Conservation (phyloP, 1,284 basidiomycete genomes). For the Thecaphora thlaspeos region DNA sequence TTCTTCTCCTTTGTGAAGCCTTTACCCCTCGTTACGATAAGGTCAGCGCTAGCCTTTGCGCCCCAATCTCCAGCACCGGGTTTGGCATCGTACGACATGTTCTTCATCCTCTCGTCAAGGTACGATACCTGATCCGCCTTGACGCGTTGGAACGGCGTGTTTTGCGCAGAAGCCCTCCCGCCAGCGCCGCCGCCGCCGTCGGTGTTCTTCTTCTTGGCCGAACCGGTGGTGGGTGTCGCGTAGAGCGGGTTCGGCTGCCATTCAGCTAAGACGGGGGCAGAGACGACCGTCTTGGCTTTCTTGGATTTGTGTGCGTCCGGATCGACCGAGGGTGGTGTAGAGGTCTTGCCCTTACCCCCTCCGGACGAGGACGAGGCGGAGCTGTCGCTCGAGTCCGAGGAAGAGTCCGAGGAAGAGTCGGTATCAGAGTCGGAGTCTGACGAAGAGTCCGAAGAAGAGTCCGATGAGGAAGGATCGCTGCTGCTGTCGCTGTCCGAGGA, state of each 20-base stretch:
- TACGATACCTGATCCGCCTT: constrained; percentile 68
- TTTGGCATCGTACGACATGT: constrained; percentile 81
- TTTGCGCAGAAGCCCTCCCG: not conserved
- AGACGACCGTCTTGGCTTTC: not conserved
- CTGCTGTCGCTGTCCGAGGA: constrained; percentile 11
- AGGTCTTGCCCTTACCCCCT: constrained; percentile 4
- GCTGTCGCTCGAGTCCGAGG: constrained; percentile 3
- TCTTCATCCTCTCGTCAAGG: constrained; percentile 66
- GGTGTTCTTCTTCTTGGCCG: constrained; percentile 10
- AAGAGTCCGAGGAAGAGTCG: constrained; percentile 1
- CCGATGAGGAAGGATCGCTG: constrained; percentile 7
- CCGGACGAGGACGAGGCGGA: constrained; percentile 13
- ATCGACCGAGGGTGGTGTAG: not conserved
- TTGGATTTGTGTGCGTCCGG: not conserved
- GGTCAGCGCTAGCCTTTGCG: constrained; percentile 75
- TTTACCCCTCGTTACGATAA: constrained; percentile 88
- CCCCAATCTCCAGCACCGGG: constrained; percentile 78
- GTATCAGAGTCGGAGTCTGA: constrained; percentile 11
- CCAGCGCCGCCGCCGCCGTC: not conserved
- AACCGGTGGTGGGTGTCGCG: not conserved
- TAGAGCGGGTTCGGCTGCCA: constrained; percentile 1
- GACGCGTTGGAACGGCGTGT: constrained; percentile 72
- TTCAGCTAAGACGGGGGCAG: not conserved
- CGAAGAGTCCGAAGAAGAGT: constrained; percentile 1
- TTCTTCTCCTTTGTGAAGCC: constrained; percentile 99